phyloP scores from a whole-genome alignment of 306 rosid genomes.

The Gleditsia sinensis region DNA sequence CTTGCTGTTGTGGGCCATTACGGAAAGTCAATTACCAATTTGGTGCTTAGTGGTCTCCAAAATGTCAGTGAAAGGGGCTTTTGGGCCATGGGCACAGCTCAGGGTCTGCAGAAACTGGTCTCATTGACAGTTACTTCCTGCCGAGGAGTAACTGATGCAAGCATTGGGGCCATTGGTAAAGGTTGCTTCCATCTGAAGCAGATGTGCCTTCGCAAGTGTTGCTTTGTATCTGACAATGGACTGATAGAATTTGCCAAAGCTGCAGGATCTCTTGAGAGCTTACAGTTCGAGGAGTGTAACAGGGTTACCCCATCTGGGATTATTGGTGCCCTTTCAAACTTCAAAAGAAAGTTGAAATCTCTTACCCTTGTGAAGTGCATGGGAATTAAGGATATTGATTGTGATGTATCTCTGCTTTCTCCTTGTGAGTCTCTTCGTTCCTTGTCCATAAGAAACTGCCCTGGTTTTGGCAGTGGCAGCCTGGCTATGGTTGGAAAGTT shows the following conservation, averaged over 20 bases:
- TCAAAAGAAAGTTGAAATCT: slow-evolving; percentile 67
- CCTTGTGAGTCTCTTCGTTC: slow-evolving; percentile 62
- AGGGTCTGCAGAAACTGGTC: slow-evolving; percentile 62
- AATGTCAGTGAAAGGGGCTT: slow-evolving; percentile 84
- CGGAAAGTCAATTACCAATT: slow-evolving; percentile 64
- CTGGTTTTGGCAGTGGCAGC: slow-evolving; percentile 75
- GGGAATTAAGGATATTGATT: slow-evolving; percentile 68
- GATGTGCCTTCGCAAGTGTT: slow-evolving; percentile 75
- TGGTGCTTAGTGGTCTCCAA: slow-evolving; percentile 65
- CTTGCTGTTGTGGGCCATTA: slow-evolving; percentile 90
- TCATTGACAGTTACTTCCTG: slow-evolving; percentile 71
- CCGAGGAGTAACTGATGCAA: slow-evolving; percentile 80
- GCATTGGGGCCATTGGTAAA: slow-evolving; percentile 80
- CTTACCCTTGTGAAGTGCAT: slow-evolving; percentile 80
- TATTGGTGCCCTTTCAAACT: slow-evolving; percentile 59
- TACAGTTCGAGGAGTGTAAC: slow-evolving; percentile 92
- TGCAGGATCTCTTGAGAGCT: slow-evolving; percentile 68
- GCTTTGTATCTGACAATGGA: slow-evolving; percentile 73
- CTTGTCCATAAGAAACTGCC: slow-evolving; percentile 66
- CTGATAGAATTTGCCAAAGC: slow-evolving; percentile 65
- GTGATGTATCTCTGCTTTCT: slow-evolving; percentile 51
- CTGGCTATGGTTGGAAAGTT: slow-evolving; percentile 68
- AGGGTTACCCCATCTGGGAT: slow-evolving; percentile 73
- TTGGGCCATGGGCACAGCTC: slow-evolving; percentile 91
- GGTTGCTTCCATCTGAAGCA: slow-evolving; percentile 79